Base-by-base conservation (phyloP, 208 protist genomes). In the Spongospora subterranea region DNA sequence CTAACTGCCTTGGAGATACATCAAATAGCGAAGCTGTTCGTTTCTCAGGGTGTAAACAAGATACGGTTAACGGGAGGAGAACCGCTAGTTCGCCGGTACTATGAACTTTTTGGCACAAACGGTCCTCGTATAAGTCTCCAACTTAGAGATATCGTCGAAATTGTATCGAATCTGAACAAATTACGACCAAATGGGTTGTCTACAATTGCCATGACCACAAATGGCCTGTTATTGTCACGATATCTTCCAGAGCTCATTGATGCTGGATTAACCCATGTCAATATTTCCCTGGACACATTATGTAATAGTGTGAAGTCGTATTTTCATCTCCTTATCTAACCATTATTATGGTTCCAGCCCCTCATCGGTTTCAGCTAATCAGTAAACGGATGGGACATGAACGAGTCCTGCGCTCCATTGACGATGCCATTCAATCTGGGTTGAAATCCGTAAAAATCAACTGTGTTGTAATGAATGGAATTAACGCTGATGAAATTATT, bases 211-310 rank as follows among this genome's bases (percentile, higher is more conserved):
- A 40, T 92, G 53, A 92, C 91, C 0, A 90, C 65, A 11, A 92
- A 92, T 32, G 91, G 91, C n/a, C 46, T 92, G 0, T 39, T 46
- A 24, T 82, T 92, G 0, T 0, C 45, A 40, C 45, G 76, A 0
- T 40, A 17, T 54, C 88, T 92, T 0, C 45, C 40, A 0, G 0
- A 0, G 17, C 82, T 92, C 0, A 46, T n/a, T 17, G 29, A 40
- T 50, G 90, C 90, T 0, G 95, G 95, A 38, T 71, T 96, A 0
- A 95, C 92, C 66, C 45, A 91, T 6, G 43, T 96, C 24, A 96
- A 96, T 90, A 95, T 96, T 41, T 95, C 93, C 88, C 90, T 96
- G 0, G 95, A 96, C 91, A 96, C 95, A 43, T 46, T 96, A 0
- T 41, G 71, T 82, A 43, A 35, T n/a, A n/a, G n/a, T n/a, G n/a